These are phyloP conservation scores for Suhomyces maxii DNA, from an alignment of 1,139 yeast species.

Conservation along the genomic window DNA sequence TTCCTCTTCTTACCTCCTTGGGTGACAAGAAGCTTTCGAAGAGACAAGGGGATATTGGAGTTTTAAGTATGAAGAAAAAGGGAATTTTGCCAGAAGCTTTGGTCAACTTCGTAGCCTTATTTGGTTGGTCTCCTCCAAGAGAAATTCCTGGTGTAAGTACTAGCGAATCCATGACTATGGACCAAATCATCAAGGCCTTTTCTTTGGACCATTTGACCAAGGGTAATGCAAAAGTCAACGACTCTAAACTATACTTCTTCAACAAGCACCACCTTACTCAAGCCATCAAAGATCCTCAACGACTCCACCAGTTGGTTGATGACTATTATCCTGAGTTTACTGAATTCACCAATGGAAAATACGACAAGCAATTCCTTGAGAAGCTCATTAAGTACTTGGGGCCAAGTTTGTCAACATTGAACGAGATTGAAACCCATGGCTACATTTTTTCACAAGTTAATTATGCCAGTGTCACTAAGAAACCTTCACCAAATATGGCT, in stretches of 20 bases:
- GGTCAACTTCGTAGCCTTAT: constrained; percentile 80
- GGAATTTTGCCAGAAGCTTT: constrained; percentile 87
- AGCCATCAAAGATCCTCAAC: constrained; percentile 34
- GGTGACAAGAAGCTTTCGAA: constrained; percentile 83
- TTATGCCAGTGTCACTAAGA: constrained; percentile 17
- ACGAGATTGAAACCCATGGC: constrained; percentile 49
- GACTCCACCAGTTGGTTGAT: constrained; percentile 34
- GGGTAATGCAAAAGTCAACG: constrained; percentile 92
- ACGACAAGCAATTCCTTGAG: constrained; percentile 21
- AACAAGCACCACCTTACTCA: constrained; percentile 63
- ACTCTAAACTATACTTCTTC: constrained; percentile 68
- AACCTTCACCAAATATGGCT: constrained; percentile 11
- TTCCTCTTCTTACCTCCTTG: constrained; percentile 77
- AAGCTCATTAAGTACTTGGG: constrained; percentile 32
- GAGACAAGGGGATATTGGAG: constrained; percentile 79
- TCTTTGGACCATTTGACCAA: constrained; percentile 72
- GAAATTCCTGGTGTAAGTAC: constrained; percentile 47
- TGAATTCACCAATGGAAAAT: constrained; percentile 10
- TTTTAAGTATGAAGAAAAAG: constrained; percentile 53
- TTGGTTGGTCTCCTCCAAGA: constrained; percentile 91
- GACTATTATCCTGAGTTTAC: constrained; percentile 22
- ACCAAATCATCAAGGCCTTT: constrained; percentile 52
- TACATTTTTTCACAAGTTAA: constrained; percentile 52
- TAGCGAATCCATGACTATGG: constrained; percentile 61
- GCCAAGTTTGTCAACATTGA: constrained; percentile 44